Percentiles rank a stretch among this genome's conserved stretches.
phyloP scores from a whole-genome alignment of 768 basidiomycete genomes.

The Fomitopsis serialis region DNA sequence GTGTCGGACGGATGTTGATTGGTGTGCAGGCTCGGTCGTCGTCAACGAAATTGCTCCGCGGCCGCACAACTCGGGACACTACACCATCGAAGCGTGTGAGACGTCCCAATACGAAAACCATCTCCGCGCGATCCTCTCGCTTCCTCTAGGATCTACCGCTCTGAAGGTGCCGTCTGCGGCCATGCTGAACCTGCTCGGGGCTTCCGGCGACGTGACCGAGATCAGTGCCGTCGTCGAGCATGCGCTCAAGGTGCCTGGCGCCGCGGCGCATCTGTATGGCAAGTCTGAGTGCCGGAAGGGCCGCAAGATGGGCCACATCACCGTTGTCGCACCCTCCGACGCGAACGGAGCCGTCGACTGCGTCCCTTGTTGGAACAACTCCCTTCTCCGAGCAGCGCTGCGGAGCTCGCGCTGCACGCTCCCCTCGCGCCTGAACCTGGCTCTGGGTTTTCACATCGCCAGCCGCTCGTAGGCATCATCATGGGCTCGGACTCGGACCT shows the following conservation, averaged over 20 bases:
- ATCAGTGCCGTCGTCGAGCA: slow-evolving; percentile 48
- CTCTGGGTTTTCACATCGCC: slow-evolving; percentile 51
- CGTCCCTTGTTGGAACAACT: slow-evolving; percentile 66
- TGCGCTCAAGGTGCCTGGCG: slow-evolving; percentile 69
- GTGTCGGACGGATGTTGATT: not conserved
- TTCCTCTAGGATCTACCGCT: slow-evolving; percentile 85
- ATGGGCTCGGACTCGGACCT: slow-evolving; percentile 99
- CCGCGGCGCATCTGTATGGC: slow-evolving; percentile 88
- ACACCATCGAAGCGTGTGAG: slow-evolving; percentile 96
- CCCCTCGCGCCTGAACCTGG: slow-evolving; percentile 39
- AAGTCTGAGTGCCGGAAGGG: slow-evolving; percentile 86
- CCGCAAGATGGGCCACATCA: slow-evolving; percentile 97
- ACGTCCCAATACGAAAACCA: slow-evolving; percentile 99
- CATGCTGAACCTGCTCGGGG: slow-evolving; percentile 96
- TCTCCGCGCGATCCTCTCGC: slow-evolving; percentile 85
- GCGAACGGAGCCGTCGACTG: slow-evolving; percentile 65
- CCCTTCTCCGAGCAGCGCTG: slow-evolving; percentile 32
- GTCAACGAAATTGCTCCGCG: slow-evolving; percentile 98
- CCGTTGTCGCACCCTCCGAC: slow-evolving; percentile 78
- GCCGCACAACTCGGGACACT: slow-evolving; percentile 98
- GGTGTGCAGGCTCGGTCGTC: slow-evolving; percentile 55
- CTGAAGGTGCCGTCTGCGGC: slow-evolving; percentile 82
- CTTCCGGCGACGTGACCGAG: slow-evolving; percentile 58
- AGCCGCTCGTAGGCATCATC: slow-evolving; percentile 87
- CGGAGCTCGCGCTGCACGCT: slow-evolving; percentile 50